Evolutionary conservation across 805 yeast genomes (phyloP).

Genomic region (Zygoascus flipseniorum): DNA sequence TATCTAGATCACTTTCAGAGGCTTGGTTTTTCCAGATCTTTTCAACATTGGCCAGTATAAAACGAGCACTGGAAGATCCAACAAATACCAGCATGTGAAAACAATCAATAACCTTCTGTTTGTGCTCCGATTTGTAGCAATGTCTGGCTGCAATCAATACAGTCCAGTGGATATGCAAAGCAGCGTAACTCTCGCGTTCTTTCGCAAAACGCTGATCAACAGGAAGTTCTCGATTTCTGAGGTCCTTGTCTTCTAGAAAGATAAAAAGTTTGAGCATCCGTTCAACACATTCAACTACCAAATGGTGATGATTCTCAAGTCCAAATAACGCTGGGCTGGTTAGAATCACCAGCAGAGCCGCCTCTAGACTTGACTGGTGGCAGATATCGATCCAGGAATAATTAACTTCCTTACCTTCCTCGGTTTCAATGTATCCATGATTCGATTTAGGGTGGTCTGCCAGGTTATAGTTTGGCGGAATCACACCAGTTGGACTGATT

Average conservation of each 20-base stretch:
- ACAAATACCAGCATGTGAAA: not conserved
- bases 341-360: not conserved
- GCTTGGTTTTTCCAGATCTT: conserved; percentile 1
- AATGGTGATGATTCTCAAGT: not conserved
- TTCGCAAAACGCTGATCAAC: conserved; percentile 1
- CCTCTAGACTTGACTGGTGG: not conserved
- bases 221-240: not conserved
- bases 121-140: not conserved
- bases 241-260: not conserved
- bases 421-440: not conserved
- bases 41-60: not conserved
- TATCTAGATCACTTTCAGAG: not conserved
- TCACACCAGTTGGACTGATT: not conserved
- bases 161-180: not conserved
- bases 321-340: conserved; percentile 1
- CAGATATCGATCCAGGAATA: conserved; percentile 1
- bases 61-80: conserved; percentile 2
- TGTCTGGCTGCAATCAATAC: not conserved
- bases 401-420: not conserved
- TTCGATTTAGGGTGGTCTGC: not conserved
- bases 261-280: not conserved
- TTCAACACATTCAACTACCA: not conserved
- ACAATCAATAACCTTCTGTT: not conserved
- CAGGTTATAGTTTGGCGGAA: not conserved
- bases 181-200: not conserved